phyloP scores from a whole-genome alignment of 78 protist species.

The Monosiga brevicollis region DNA sequence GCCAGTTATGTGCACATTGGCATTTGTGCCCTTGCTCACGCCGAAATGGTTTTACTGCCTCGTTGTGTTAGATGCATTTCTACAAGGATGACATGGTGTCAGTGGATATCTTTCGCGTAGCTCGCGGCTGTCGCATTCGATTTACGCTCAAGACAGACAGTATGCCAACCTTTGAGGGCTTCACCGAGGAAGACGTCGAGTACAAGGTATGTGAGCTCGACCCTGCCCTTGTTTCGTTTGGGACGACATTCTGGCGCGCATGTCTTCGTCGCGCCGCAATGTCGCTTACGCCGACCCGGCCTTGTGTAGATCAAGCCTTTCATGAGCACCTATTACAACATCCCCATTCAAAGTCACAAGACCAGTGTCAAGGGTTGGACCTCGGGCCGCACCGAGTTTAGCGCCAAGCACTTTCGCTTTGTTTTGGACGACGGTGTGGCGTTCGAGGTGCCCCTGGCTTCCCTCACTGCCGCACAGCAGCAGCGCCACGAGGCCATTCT shows the following conservation, averaged over 20 bases:
- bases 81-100: background rate
- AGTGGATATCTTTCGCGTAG: background rate
- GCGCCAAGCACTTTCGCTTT: background rate
- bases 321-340: background rate
- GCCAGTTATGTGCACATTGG: background rate
- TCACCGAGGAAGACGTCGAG: background rate
- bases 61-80: background rate
- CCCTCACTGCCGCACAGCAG: background rate
- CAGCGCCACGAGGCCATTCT: background rate
- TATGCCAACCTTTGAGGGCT: background rate
- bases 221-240: no score
- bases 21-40: background rate
- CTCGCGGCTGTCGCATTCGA: background rate
- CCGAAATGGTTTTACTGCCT: background rate
- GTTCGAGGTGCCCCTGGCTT: background rate
- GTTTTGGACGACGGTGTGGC: background rate
- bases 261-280: no score
- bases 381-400: background rate
- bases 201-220: no score
- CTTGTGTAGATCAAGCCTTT: no score
- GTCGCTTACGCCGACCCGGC: no score
- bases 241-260: no score
- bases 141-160: background rate
- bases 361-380: background rate
- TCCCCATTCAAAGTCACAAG: background rate